These are phyloP conservation scores for Sclerotinia borealis DNA, from an alignment of 2,329 filamentous ascomycete genomes.

Conservation along the genomic window DNA sequence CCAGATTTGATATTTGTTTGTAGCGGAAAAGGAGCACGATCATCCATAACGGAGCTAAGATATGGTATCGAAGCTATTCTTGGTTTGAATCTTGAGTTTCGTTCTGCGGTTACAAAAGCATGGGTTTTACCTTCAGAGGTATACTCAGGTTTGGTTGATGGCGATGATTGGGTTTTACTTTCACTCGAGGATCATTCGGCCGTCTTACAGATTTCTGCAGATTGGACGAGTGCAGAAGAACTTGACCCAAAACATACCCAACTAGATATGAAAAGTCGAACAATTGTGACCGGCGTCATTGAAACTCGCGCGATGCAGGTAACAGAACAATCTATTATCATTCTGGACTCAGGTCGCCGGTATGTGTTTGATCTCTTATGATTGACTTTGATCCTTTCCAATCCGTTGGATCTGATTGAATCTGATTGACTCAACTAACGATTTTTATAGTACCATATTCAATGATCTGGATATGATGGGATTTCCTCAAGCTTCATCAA, in stretches of 20 bases:
- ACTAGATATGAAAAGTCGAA: slow-evolving; percentile 49
- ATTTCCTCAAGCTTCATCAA: slow-evolving; percentile 14
- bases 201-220: slow-evolving; percentile 41
- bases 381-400: not conserved
- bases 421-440: not conserved
- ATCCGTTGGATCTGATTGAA: not conserved
- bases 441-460: not conserved
- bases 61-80: slow-evolving; percentile 65
- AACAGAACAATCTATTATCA: slow-evolving; percentile 39
- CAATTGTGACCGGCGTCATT: slow-evolving; percentile 40
- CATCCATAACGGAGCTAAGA: slow-evolving; percentile 62
- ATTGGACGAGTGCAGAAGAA: slow-evolving; percentile 42
- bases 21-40: slow-evolving; percentile 56
- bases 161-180: slow-evolving; percentile 27
- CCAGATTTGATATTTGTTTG: slow-evolving; percentile 61
- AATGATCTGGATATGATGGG: not conserved
- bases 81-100: slow-evolving; percentile 49
- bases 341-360: slow-evolving; percentile 17
- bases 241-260: slow-evolving; percentile 36
- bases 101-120: slow-evolving; percentile 42
- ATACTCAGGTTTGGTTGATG: slow-evolving; percentile 11
- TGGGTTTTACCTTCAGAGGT: slow-evolving; percentile 43
- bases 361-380: slow-evolving; percentile 15
- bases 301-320: slow-evolving; percentile 44
- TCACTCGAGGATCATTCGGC: slow-evolving; percentile 28